Evolutionary conservation across 768 basidiomycete species (phyloP), one percentile per base, ranked within the genome.

Genomic region (Obba rivulosa): DNA sequence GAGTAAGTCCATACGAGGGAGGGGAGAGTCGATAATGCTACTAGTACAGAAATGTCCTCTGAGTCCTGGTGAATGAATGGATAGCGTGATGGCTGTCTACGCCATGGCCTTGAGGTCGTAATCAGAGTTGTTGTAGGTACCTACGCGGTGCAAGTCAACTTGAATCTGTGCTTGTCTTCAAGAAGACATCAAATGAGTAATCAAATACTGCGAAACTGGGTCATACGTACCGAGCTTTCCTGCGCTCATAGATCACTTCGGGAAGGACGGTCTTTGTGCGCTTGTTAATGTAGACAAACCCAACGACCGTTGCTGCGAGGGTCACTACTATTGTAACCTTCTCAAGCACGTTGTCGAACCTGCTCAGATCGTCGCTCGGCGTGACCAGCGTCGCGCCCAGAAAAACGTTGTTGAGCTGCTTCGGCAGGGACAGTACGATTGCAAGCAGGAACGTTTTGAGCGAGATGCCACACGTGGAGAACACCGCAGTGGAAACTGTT

Each of bases 341-440:
- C 41, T 81, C 84, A 50, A 91, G 76, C 28, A 31, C 28, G 49
- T 79, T 31, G 28, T 31, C 28, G 28, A 31, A 31, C 7, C 28
- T 31, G 28, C 28, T 31, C 28, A 31, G 13, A 13, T 31, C 28
- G 28, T 31, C 28, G 28, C 28, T 31, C 28, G 28, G 28, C 53
- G 71, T 78, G 61, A 80, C 77, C 56, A 74, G 74, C 1, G 62
- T 72, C 22, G 85, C 87, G 34, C 92, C 92, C 9, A 94, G 76
- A 60, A 94, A 95, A 10, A 95, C 93, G 10, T 85, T 87, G 52
- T 90, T 78, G 55, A 95, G 83, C 63, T 95, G 92, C 60, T 94
- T 94, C 8, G 92, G 92, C 62, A 92, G 66, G 17, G 88, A 87
- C 18, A 92, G 68, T 54, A 92, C 66, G 5, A 91, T 85, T 21